phyloP scores from a whole-genome alignment of 257 asterid genomes.

The Ballota nigra region DNA sequence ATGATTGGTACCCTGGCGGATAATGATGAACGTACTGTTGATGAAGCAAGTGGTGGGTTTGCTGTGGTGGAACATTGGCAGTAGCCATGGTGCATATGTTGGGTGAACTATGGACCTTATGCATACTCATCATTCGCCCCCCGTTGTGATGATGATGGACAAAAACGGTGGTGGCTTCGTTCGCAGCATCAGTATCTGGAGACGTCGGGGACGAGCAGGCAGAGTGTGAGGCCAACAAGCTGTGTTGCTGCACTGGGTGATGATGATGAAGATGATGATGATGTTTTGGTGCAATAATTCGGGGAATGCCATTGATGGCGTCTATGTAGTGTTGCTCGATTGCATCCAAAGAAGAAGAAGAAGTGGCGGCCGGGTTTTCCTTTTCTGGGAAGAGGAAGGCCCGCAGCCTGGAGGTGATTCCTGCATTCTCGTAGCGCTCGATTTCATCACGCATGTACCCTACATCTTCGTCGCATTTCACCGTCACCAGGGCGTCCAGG shows the following conservation, averaged over 20 bases:
- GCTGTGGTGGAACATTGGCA: conserved; percentile 23
- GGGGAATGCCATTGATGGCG: conserved; percentile 64
- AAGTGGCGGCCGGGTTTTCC: not conserved
- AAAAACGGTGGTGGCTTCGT: conserved; percentile 11
- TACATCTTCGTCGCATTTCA: conserved; percentile 76
- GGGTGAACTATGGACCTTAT: conserved; percentile 69
- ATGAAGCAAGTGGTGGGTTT: conserved; percentile 22
- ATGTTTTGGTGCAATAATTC: conserved; percentile 20
- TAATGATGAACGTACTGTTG: conserved; percentile 27
- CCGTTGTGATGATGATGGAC: conserved; percentile 7
- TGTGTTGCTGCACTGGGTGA: conserved; percentile 23
- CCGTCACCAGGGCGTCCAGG: conserved; percentile 74
- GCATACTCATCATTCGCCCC: conserved; percentile 37
- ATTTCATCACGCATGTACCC: conserved; percentile 73
- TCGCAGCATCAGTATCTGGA: conserved; percentile 47
- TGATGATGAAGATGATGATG: no score
- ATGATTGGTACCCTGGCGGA: conserved; percentile 23
- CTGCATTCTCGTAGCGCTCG: conserved; percentile 40
- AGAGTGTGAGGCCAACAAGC: conserved; percentile 39
- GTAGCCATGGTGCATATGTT: conserved; percentile 44
- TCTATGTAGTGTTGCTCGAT: conserved; percentile 70
- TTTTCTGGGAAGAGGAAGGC: conserved; percentile 66
- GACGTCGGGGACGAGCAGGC: conserved; percentile 59
- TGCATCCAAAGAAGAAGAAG: conserved; percentile 24
- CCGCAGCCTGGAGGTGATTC: conserved; percentile 48